Conservation (phyloP, 2,329 filamentous ascomycete species). For the Ophiostoma sp. region DNA sequence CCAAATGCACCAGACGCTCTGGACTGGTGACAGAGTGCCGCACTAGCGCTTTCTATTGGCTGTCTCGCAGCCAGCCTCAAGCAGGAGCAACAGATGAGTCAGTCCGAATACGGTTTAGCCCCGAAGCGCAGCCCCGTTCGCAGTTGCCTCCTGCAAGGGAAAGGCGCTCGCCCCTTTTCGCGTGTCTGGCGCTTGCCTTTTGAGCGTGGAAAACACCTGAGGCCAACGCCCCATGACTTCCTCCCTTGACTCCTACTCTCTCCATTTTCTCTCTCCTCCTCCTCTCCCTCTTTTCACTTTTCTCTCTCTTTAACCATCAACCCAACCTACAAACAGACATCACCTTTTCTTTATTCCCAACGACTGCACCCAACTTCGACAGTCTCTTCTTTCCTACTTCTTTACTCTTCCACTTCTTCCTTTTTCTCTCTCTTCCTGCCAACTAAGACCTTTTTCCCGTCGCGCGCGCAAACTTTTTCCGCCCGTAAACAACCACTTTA, state of each 20-base stretch:
- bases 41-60: conserved; percentile 6
- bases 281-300: conserved; percentile 26
- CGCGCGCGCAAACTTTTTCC: conserved; percentile 17
- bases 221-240: conserved; percentile 1
- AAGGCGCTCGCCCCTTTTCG: conserved; percentile 10
- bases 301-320: conserved; percentile 25
- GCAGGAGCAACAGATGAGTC: neutral
- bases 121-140: neutral
- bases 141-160: neutral
- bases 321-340: conserved; percentile 27
- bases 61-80: neutral
- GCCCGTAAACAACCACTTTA: conserved; percentile 12
- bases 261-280: conserved; percentile 5
- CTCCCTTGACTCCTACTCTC: neutral
- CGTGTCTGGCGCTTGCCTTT: conserved; percentile 1
- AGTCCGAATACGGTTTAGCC: conserved; percentile 4
- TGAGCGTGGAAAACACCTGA: neutral
- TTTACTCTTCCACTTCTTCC: neutral
- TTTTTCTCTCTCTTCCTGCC: conserved; percentile 17
- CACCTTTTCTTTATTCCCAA: conserved; percentile 31
- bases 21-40: neutral
- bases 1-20: neutral
- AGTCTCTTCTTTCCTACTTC: conserved; percentile 30
- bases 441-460: neutral
- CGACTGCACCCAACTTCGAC: conserved; percentile 41